Evolutionary conservation across 768 basidiomycete genomes (phyloP), one percentile per base, ranked within the genome.

Genomic region (Pleurotus pulmonarius): DNA sequence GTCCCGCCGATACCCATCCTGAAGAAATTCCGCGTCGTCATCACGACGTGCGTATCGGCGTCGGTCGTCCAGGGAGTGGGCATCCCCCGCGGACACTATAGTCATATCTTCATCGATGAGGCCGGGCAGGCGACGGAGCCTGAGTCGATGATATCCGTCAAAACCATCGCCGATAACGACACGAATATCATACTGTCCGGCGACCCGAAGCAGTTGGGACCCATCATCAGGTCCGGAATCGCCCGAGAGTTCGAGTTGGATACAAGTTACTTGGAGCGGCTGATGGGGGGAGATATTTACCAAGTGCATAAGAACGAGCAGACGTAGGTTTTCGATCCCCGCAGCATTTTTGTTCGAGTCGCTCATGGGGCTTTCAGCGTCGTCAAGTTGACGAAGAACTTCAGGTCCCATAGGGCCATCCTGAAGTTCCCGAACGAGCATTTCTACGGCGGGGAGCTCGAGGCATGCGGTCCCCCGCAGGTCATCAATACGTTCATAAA

Each of bases 111-210:
- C 63, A 68, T 86, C 8, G 87, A 90, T 59, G 87, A 90, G 64
- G 87, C 86, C 0, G 87, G 85, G 0, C 87, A 90, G 61, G 85
- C 86, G 2, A 84, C 82, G 0, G 87, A 90, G 64, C 84, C 86
- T 0, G 87, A 88, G 64, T 74, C 75, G 0, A 83, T 87, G 67
- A 75, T 87, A 13, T 68, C 81, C 0, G 78, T 88, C 69, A 84
- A 84, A 69, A 82, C 80, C 0, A 74, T 87, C 67, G 80, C 83
- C 0, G 73, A 79, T 53, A 65, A 64, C 3, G 54, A 61, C 0
- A 89, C 87, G 0, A 85, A 82, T 46, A 67, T 89, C 20, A 66
- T 89, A 3, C 71, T 90, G 0, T 81, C 85, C 1, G 87, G 88
- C 0, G 88, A 90, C 61, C 86, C 82, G 0, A 86, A 84, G 67